These are phyloP conservation scores for Aspergillus kassunensis DNA, from an alignment of 495 filamentous ascomycete species.

Conservation along the genomic window DNA sequence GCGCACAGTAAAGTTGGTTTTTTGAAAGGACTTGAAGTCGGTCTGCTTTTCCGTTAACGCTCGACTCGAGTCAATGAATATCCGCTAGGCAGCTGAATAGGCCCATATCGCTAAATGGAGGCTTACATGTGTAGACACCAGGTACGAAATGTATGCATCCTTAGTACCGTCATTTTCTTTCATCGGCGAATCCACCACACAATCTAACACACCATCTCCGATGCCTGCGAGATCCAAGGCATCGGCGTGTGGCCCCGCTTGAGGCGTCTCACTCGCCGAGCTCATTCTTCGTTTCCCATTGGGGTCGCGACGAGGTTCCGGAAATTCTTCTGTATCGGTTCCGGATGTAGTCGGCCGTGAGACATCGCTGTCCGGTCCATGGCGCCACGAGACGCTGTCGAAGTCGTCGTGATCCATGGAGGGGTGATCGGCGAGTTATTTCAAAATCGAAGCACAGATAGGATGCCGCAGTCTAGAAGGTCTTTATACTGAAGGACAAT, in stretches of 20 bases:
- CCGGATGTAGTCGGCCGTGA: constrained; percentile 48
- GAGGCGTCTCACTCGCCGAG: constrained; percentile 41
- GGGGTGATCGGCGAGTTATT: constrained; percentile 17
- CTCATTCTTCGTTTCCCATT: constrained; percentile 54
- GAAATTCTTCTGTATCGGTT: constrained; percentile 37
- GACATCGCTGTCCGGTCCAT: constrained; percentile 47
- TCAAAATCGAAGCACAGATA: too few relatives aligned
- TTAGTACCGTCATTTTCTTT: constrained; percentile 98
- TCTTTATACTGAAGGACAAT: too few relatives aligned
- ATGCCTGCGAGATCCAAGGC: constrained; percentile 61
- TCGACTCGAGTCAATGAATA: background rate
- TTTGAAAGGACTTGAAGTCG: constrained; percentile 88
- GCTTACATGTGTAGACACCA: constrained; percentile 84
- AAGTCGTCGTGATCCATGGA: constrained; percentile 55
- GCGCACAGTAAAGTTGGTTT: constrained; percentile 68
- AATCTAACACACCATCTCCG: constrained; percentile 77
- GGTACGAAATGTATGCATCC: constrained; percentile 92
- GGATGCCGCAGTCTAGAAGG: too few relatives aligned
- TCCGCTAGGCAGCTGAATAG: constrained; percentile 12
- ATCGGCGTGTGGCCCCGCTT: constrained; percentile 54
- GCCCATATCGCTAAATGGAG: background rate
- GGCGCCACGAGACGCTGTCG: constrained; percentile 56
- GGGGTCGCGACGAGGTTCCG: constrained; percentile 32
- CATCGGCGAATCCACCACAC: constrained; percentile 71
- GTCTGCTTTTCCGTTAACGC: constrained; percentile 54